Evolutionary conservation across 345 rosid genomes (phyloP).

Genomic region (Limnanthes douglasii): DNA sequence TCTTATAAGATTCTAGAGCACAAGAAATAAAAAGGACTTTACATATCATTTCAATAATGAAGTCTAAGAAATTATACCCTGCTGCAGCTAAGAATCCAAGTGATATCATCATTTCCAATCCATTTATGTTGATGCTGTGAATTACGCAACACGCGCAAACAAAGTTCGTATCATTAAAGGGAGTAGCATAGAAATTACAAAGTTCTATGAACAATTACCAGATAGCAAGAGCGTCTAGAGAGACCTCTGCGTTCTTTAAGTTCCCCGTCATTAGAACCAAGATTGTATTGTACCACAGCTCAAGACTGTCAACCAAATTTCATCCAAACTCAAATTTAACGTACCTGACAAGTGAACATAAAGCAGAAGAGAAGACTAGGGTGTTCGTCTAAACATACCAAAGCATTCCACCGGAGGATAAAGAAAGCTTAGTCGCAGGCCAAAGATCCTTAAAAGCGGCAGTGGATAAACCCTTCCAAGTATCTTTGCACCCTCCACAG

Average conservation of each 20-base stretch:
- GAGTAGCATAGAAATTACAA: not conserved
- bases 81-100: slow-evolving; percentile 66
- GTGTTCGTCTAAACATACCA: slow-evolving; percentile 20
- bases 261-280: slow-evolving; percentile 53
- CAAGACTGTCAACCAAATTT: slow-evolving; percentile 26
- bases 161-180: not conserved
- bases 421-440: slow-evolving; percentile 26
- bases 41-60: not conserved
- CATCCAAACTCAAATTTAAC: not conserved
- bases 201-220: slow-evolving; percentile 27
- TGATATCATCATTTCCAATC: slow-evolving; percentile 67
- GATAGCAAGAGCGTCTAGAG: slow-evolving; percentile 75
- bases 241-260: slow-evolving; percentile 39
- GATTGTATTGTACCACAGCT: slow-evolving; percentile 66
- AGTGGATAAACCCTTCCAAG: slow-evolving; percentile 52
- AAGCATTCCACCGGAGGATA: slow-evolving; percentile 41
- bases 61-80: slow-evolving; percentile 19
- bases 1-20: not conserved
- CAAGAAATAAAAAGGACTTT: not conserved
- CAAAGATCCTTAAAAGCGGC: slow-evolving; percentile 35
- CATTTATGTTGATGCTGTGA: slow-evolving; percentile 59
- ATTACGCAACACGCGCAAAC: not conserved
- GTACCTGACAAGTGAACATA: too few relatives aligned
- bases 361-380: not conserved
- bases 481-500: slow-evolving; percentile 44